Conservation (phyloP, 2,329 filamentous ascomycete species). For the Talaromyces sp. region DNA sequence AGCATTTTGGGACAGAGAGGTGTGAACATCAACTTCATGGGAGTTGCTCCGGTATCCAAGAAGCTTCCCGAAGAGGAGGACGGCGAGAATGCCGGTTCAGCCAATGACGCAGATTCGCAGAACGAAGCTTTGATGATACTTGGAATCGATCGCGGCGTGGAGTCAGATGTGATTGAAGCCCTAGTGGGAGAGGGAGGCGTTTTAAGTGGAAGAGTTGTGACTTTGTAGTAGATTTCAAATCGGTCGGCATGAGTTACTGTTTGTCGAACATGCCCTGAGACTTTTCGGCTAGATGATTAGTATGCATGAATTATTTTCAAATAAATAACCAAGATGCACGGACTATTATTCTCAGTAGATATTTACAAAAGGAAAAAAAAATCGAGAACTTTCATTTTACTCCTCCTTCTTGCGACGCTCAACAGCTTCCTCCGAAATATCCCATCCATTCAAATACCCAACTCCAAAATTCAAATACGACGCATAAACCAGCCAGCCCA, state of each 20-base stretch:
- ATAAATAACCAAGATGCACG: too few relatives aligned
- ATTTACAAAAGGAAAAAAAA: neutral
- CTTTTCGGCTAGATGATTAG: neutral
- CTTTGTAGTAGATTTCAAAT: conserved; percentile 26
- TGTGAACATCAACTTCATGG: conserved; percentile 79
- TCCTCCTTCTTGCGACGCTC: conserved; percentile 3
- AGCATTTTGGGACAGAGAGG: conserved; percentile 62
- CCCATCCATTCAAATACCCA: conserved; percentile 66
- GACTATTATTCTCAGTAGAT: neutral
- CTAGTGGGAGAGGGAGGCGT: conserved; percentile 49
- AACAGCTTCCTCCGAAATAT: conserved; percentile 35
- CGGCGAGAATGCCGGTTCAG: conserved; percentile 18
- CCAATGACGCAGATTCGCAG: conserved; percentile 19
- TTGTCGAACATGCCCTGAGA: neutral
- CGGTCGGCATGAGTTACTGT: neutral
- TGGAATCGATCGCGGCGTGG: conserved; percentile 63
- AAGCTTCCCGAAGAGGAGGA: conserved; percentile 14
- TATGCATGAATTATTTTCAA: neutral
- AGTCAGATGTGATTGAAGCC: conserved; percentile 48
- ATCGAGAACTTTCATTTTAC: neutral
- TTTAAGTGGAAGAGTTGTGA: conserved; percentile 50
- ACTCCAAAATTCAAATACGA: conserved; percentile 73
- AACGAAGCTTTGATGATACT: conserved; percentile 79
- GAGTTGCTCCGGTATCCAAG: conserved; percentile 50
- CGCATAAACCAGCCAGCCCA: conserved; percentile 81